Base-by-base conservation (phyloP, 148 eudicot genomes). In the Persicaria tinctoria region DNA sequence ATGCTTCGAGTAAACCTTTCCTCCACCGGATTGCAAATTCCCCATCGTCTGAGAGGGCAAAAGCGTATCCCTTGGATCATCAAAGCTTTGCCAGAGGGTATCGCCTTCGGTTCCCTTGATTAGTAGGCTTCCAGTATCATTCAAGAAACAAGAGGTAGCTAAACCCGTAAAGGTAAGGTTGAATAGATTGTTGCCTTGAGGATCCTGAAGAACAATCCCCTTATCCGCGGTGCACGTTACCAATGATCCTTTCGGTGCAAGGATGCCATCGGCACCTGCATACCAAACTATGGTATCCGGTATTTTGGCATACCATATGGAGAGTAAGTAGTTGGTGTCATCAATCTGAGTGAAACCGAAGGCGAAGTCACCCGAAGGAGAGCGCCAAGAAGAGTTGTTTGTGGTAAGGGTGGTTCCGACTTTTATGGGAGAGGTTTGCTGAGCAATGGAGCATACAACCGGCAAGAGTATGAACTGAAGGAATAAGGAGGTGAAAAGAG, bases 361-460 rank as follows among this genome's bases (percentile, higher is more conserved):
- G 51, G 86, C 85, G 50, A 89, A 89, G 74, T 89, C 89, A 7
- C 81, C 82, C 0, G 84, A 83, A 59, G 94, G 86, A 2, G 94
- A 86, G 14, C 76, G 80, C 87, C 84, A 81, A 68, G 84, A 18
- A 20, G 75, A 64, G 27, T 54, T 50, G 18, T 59, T 54, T 11
- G 55, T 70, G 38, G 74, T 45, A n/a, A 87, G 86, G 12, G 76
- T 75, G 44, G 83, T 6, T 8, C 73, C 73, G 13, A 68, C 6
- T 45, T 46, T 68, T 46, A 68, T 68, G 8, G 66, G 66, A 14
- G 66, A 60, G 4, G 12, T 60, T 23, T 60, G 66, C 27, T 60
- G 66, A 41, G 66, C 32, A 20, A 60, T 20, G 66, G 10, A 3
- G 9, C 66, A 60, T 60, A 60, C 2, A 44, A 3, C 41, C 0